Base-by-base conservation (phyloP, 2,329 filamentous ascomycete genomes). In the Furcasterigmium sp. region DNA sequence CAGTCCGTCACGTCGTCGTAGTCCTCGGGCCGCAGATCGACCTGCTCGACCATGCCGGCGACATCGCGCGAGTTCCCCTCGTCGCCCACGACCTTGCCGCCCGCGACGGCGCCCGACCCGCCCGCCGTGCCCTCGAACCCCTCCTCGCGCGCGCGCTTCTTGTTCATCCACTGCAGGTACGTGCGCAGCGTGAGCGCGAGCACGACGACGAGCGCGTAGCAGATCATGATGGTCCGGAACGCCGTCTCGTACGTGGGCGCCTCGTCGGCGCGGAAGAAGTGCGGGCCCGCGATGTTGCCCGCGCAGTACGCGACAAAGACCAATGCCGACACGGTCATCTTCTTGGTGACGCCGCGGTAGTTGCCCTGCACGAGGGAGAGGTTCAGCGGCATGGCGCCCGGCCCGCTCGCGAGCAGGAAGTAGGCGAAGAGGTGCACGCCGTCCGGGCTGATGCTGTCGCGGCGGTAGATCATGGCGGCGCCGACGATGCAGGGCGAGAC, bases 1-100 rank as follows among this genome's bases (percentile, higher is more conserved):
- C 75, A 80, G 52, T 83, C 79, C 2, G 79, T 82, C 3, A 75
- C 58, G 55, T 82, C 77, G 17, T 79, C 75, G 44, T 77, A 75
- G 45, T 75, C 72, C 42, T 69, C 65, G 0, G 67, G 61, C 15
- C 61, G 57, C 18, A 74, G 52, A 39, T 65, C 61, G 0, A 68
- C 56, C 23, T 59, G 59, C 10, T 54, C 53, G n/a, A 63, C 57
- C n/a, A 54, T 57, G 30, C 59, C 58, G 2, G 54, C 54, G 5
- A 60, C 52, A 26, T 59, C 48, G 1, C 51, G 52, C 1, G 46
- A 43, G 8, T 49, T 51, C 3, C 47, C 44, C 13, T 48, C 50
- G 4, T 54, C 48, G 20, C 57, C 57, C 11, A 63, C 52, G 15
- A 67, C 52, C 45, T 65, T 65, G 1, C 61, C 62, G 7, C 58